Evolutionary conservation across 768 basidiomycete species (phyloP).

Genomic region (Ramaria rubella): DNA sequence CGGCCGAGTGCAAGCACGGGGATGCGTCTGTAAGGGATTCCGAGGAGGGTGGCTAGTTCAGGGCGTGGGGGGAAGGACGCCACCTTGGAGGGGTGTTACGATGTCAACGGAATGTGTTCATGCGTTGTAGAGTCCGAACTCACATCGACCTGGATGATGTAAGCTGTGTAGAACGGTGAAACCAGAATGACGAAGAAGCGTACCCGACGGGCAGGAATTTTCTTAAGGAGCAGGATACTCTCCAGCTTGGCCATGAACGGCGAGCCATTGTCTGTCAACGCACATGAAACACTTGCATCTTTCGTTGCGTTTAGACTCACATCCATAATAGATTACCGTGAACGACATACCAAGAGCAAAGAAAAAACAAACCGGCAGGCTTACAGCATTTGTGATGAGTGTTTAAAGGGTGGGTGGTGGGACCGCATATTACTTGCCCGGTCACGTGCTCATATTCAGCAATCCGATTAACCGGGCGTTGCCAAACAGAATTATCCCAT

Average conservation of each 20-base stretch:
- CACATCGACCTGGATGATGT: conserved; percentile 38
- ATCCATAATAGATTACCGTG: too few relatives aligned
- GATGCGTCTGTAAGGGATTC: conserved; percentile 51
- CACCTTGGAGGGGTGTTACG: conserved; percentile 31
- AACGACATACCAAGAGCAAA: too few relatives aligned
- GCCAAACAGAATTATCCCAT: too few relatives aligned
- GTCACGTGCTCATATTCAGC: too few relatives aligned
- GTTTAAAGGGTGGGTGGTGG: too few relatives aligned
- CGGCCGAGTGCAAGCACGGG: conserved; percentile 55
- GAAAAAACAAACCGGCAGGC: too few relatives aligned
- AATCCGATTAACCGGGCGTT: too few relatives aligned
- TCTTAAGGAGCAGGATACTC: conserved; percentile 43
- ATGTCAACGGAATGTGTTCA: neutral
- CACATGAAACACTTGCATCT: too few relatives aligned
- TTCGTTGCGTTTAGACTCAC: too few relatives aligned
- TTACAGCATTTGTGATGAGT: too few relatives aligned
- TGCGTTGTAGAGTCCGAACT: conserved; percentile 12
- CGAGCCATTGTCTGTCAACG: conserved; percentile 42
- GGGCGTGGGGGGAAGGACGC: conserved; percentile 46
- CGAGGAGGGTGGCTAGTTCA: conserved; percentile 45
- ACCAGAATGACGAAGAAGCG: neutral
- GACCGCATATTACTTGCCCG: too few relatives aligned
- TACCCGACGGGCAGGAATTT: conserved; percentile 26
- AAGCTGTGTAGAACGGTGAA: neutral
- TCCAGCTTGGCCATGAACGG: conserved; percentile 48